Base-by-base conservation (phyloP, 495 filamentous ascomycete species). In the Articulospora tetracladia region DNA sequence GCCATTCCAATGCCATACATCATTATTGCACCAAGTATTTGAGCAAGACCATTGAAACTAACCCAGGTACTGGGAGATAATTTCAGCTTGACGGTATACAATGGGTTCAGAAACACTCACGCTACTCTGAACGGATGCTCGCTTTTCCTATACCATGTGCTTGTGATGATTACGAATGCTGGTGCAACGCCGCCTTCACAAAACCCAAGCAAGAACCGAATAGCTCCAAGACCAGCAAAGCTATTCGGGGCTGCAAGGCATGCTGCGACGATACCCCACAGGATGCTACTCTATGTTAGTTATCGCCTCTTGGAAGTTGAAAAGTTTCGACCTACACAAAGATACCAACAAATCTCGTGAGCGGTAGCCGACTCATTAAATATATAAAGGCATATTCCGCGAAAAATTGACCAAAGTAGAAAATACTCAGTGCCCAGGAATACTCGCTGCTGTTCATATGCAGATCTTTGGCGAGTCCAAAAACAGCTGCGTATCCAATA, bases 351-450 rank as follows among this genome's bases (percentile, higher is more conserved):
- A n/a, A n/a, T n/a, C n/a, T n/a, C n/a, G n/a, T n/a, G n/a, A n/a
- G n/a, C n/a, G n/a, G n/a, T n/a, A n/a, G n/a, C n/a, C n/a, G n/a
- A n/a, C n/a, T n/a, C n/a, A n/a, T n/a, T n/a, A n/a, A n/a, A n/a
- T n/a, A n/a, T n/a, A n/a, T n/a, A n/a, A n/a, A n/a, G n/a, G 34
- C 10, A n/a, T 39, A 39, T 39, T 67, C 47, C 82, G 78, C 66
- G 74, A 77, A 7, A 73, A 73, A 1, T 75, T 74, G 46, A n/a
- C n/a, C 84, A 62, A 86, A 79, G 63, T 86, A 84, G 72, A 85
- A 86, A 25, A 83, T 71, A 8, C n/a, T 26, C 1, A 68, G 68
- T 13, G 70, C 64, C 67, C 66, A 76, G 23, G 67, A 68, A 56
- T 73, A 76, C 41, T n/a, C n/a, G n/a, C n/a, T n/a, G n/a, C 70